Conservation (phyloP, 2,329 filamentous ascomycete species). For the Neofusicoccum ribis region DNA sequence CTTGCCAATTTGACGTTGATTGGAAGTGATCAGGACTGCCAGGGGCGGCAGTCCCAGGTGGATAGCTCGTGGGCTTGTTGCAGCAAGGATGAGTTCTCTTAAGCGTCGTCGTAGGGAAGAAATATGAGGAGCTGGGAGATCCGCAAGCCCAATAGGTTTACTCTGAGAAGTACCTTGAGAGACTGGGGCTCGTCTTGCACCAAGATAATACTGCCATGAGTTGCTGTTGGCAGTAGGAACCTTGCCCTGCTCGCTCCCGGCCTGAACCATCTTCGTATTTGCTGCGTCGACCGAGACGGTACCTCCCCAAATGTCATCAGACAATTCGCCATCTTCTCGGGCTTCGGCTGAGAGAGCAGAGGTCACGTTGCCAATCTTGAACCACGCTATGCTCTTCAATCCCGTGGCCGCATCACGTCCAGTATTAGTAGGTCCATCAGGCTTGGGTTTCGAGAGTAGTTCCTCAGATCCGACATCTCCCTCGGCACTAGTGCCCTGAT, state of each 20-base stretch:
- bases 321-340: slow-evolving; percentile 59
- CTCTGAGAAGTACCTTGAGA: slow-evolving; percentile 55
- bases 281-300: slow-evolving; percentile 83
- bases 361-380: slow-evolving; percentile 76
- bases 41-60: slow-evolving; percentile 85
- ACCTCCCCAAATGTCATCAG: slow-evolving; percentile 77
- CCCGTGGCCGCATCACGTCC: slow-evolving; percentile 22
- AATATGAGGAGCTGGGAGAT: slow-evolving; percentile 44
- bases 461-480: slow-evolving; percentile 63
- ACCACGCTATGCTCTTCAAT: slow-evolving; percentile 73
- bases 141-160: slow-evolving; percentile 53
- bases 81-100: slow-evolving; percentile 81
- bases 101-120: slow-evolving; percentile 61
- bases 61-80: slow-evolving; percentile 83
- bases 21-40: slow-evolving; percentile 84
- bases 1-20: slow-evolving; percentile 92
- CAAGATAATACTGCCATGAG: slow-evolving; percentile 88
- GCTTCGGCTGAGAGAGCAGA: slow-evolving; percentile 51
- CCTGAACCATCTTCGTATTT: slow-evolving; percentile 86
- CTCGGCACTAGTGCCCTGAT: slow-evolving; percentile 68
- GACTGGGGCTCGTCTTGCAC: slow-evolving; percentile 66
- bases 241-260: slow-evolving; percentile 80
- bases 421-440: slow-evolving; percentile 31
- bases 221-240: slow-evolving; percentile 75
- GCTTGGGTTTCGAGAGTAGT: slow-evolving; percentile 51